Evolutionary conservation across 306 rosid genomes (phyloP), one percentile per base, ranked within the genome.

Genomic region (Notholithocarpus densiflorus): DNA sequence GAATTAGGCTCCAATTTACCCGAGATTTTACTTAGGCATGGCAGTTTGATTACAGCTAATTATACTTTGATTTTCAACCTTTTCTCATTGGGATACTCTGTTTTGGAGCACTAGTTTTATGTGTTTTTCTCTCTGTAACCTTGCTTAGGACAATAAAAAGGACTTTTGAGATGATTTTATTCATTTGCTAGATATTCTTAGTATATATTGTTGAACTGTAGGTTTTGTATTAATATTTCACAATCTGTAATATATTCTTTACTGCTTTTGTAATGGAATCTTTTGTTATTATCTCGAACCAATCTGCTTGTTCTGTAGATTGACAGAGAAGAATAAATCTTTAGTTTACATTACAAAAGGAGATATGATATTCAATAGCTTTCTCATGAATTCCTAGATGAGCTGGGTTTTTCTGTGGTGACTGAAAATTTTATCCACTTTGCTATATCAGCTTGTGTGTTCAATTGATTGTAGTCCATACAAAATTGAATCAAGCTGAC

Each of bases 11-110:
- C 18, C 66, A 21, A 59, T 24, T 11, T 23, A 11, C 53, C 53
- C 5, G 15, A 48, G 53, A 48, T 48, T 48, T 10, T 59, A 59
- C 24, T 59, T 59, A 27, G 31, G 18, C 32, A 2, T 7, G 70
- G 81, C 73, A 56, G 51, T 76, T 82, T 27, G 57, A 56, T 55
- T 75, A 57, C 57, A 72, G 79, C 77, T n/a, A n/a, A n/a, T n/a
- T n/a, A n/a, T n/a, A n/a, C n/a, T 84, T 61, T 73, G 10, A 45
- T 21, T 75, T 77, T 79, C 68, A 76, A 73, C 48, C 80, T 82
- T 70, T 71, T 71, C 79, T 72, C 68, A 15, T 40, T 72, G 54
- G 48, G 72, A 20, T 56, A 5, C 75, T 79, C 78, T 57, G 37
- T 71, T 78, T 62, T 52, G 61, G 56, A 79, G 17, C 14, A 75